Evolutionary conservation across 345 rosid species (phyloP).

Genomic region (Kernera saxatilis): DNA sequence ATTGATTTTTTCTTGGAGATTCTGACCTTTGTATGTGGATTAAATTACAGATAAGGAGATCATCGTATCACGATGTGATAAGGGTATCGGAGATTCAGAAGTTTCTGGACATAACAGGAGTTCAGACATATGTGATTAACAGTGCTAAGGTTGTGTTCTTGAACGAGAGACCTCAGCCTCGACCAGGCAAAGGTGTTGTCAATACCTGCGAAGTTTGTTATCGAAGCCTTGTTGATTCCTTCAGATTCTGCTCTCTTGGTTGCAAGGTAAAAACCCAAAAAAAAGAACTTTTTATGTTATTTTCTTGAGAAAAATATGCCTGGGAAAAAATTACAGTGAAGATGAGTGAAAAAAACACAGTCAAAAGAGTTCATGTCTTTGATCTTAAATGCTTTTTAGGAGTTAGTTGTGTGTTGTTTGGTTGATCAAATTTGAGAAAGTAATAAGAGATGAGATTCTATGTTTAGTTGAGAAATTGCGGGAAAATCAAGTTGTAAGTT

Average conservation of each 20-base stretch:
- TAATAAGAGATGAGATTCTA: neutral
- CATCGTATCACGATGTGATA: slow-evolving; percentile 96
- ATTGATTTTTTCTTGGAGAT: neutral
- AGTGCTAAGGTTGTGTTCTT: slow-evolving; percentile 94
- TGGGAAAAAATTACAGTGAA: neutral
- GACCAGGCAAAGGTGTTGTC: slow-evolving; percentile 92
- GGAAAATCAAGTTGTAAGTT: neutral
- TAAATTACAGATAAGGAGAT: slow-evolving; percentile 75
- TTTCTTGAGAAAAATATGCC: neutral
- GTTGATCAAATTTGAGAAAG: neutral
- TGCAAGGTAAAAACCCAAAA: slow-evolving; percentile 59
- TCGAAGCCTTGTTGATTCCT: slow-evolving; percentile 91
- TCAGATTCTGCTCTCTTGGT: slow-evolving; percentile 95
- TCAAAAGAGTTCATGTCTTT: neutral
- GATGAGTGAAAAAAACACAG: neutral
- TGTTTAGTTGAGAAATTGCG: neutral
- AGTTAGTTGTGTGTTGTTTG: slow-evolving; percentile 19
- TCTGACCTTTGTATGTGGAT: neutral
- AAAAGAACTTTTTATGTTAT: neutral
- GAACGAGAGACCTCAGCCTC: slow-evolving; percentile 97
- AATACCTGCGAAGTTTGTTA: slow-evolving; percentile 89
- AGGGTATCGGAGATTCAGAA: slow-evolving; percentile 90
- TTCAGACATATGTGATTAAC: slow-evolving; percentile 95
- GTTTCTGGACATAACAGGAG: slow-evolving; percentile 77
- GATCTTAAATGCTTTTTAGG: slow-evolving; percentile 4